Conservation (phyloP, 2,329 filamentous ascomycete genomes). For the Stemphylium vesicarium region DNA sequence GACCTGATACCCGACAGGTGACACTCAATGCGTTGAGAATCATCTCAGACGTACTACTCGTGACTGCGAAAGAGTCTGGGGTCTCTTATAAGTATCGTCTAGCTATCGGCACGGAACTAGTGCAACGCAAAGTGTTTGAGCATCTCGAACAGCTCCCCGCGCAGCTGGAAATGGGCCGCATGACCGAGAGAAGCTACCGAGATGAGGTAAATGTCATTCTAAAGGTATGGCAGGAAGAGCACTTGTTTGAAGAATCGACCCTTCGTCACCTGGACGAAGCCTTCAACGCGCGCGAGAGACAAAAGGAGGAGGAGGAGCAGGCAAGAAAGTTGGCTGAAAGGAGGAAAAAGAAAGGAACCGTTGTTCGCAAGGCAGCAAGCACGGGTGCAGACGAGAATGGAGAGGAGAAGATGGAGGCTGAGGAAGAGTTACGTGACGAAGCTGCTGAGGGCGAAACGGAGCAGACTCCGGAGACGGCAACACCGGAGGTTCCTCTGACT, state of each 20-base stretch:
- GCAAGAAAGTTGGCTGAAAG: conserved; percentile 69
- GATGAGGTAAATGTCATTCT: conserved; percentile 43
- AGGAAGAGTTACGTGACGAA: conserved; percentile 18
- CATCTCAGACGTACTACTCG: conserved; percentile 79
- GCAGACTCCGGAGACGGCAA: background rate
- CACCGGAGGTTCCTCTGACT: background rate
- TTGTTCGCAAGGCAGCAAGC: conserved; percentile 12
- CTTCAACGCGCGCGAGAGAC: conserved; percentile 48
- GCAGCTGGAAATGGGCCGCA: conserved; percentile 76
- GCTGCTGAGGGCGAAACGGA: background rate
- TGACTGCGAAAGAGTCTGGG: conserved; percentile 48
- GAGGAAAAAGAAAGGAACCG: conserved; percentile 26
- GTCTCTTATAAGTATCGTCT: conserved; percentile 77
- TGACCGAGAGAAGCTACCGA: conserved; percentile 68
- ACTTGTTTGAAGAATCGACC: conserved; percentile 40
- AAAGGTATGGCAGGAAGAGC: conserved; percentile 43
- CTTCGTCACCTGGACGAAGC: conserved; percentile 33
- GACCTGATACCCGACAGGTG: conserved; percentile 29
- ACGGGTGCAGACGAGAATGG: conserved; percentile 20
- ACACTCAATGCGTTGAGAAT: conserved; percentile 72
- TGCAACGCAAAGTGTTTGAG: conserved; percentile 73
- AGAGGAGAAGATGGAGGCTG: conserved; percentile 28
- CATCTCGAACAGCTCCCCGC: conserved; percentile 75
- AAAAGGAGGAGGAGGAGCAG: conserved; percentile 62
- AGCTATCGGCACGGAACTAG: conserved; percentile 76